Conservation (phyloP, 106 monocot species). For the Dactylorhiza incarnata region DNA sequence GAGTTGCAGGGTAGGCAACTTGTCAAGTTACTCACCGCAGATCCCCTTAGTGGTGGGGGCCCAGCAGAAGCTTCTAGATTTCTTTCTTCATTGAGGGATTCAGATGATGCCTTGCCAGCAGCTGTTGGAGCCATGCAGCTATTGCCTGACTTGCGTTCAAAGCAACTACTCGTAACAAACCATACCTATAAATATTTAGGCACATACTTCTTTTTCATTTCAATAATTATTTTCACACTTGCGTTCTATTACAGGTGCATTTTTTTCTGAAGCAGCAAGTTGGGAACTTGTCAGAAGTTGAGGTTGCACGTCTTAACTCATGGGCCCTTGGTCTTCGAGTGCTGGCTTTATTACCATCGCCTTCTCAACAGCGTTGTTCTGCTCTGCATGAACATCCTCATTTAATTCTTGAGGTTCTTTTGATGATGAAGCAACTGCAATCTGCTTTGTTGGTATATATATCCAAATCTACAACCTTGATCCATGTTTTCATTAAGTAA, state of each 20-base stretch:
- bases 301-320: constrained; percentile 63
- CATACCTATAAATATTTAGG: not conserved
- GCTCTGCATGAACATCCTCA: constrained; percentile 86
- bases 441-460: constrained; percentile 78
- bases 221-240: constrained; percentile 1
- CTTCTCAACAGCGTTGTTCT: constrained; percentile 88
- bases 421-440: constrained; percentile 97
- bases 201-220: not conserved
- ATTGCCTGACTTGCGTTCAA: constrained; percentile 85
- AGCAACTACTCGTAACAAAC: constrained; percentile 72
- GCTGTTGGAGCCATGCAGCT: constrained; percentile 92
- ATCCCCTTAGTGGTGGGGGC: constrained; percentile 94
- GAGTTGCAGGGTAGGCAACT: constrained; percentile 92
- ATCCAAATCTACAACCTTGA: not conserved
- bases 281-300: constrained; percentile 63
- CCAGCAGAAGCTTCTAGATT: constrained; percentile 90
- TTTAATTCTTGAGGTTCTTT: constrained; percentile 87
- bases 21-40: constrained; percentile 81
- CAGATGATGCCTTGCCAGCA: constrained; percentile 91
- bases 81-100: constrained; percentile 80
- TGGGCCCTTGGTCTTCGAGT: constrained; percentile 94
- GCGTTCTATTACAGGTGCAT: constrained; percentile 45
- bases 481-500: not conserved
- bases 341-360: constrained; percentile 67
- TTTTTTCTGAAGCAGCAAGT: constrained; percentile 85